A percentile compares a stretch with the other conserved stretches of the same genome.
Conservation (phyloP, 441 rosid species). For the Brassica hybrid region DNA sequence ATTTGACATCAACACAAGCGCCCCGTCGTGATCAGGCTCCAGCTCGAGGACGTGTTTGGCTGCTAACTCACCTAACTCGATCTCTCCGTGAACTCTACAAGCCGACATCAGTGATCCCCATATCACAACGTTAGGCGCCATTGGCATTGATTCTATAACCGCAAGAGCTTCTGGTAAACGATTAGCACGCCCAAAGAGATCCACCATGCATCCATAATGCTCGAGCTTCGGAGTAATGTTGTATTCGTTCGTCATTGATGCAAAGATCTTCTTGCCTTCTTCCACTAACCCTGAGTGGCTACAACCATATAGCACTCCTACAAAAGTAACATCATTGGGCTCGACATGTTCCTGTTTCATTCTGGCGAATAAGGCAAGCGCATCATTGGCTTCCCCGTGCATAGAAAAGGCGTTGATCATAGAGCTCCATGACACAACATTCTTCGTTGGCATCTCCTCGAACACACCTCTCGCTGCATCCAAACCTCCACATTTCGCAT, state of each 20-base stretch:
- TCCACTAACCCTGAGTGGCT: constrained; percentile 63
- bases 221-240: constrained; percentile 51
- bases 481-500: constrained; percentile 60
- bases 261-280: constrained; percentile 54
- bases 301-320: constrained; percentile 60
- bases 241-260: constrained; percentile 55
- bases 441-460: constrained; percentile 47
- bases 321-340: constrained; percentile 59
- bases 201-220: constrained; percentile 73
- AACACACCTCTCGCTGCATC: constrained; percentile 49
- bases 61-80: constrained; percentile 54
- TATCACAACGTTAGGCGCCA: constrained; percentile 59
- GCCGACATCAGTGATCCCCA: constrained; percentile 78
- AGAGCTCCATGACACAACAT: constrained; percentile 62
- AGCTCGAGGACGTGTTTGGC: constrained; percentile 55
- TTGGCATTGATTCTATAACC: constrained; percentile 60
- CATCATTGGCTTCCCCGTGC: constrained; percentile 54
- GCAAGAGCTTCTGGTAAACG: constrained; percentile 57
- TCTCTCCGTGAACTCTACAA: constrained; percentile 51
- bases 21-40: constrained; percentile 61
- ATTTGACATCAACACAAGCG: constrained; percentile 59
- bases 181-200: constrained; percentile 62
- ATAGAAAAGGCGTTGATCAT: constrained; percentile 59
- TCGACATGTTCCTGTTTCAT: constrained; percentile 50
- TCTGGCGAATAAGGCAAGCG: constrained; percentile 42